These are phyloP conservation scores for Boletus vinaceobasis DNA, from an alignment of 768 basidiomycete genomes.

Conservation along the genomic window DNA sequence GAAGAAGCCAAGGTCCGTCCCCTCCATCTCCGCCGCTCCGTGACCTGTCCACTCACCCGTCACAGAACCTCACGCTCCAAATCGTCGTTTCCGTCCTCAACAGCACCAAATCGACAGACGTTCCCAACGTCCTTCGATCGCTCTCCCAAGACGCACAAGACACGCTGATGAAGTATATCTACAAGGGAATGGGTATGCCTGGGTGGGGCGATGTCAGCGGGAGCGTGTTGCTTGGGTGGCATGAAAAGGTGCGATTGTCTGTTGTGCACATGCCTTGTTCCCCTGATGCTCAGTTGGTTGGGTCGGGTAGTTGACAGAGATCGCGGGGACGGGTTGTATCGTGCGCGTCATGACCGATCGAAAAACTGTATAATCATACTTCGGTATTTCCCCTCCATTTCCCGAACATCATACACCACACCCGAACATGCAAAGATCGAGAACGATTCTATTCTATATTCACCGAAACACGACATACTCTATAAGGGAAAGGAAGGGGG, in stretches of 20 bases:
- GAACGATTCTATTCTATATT: constrained; percentile 3
- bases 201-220: constrained; percentile 62
- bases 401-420: background rate
- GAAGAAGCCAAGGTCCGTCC: constrained; percentile 82
- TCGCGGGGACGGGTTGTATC: constrained; percentile 92
- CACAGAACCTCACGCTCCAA: constrained; percentile 72
- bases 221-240: constrained; percentile 76
- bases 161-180: constrained; percentile 95
- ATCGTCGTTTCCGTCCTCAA: constrained; percentile 87
- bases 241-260: constrained; percentile 73
- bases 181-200: constrained; percentile 87
- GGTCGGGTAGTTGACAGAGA: constrained; percentile 73
- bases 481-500: background rate
- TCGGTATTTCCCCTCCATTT: background rate
- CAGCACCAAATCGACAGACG: constrained; percentile 88
- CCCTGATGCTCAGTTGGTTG: background rate
- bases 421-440: background rate
- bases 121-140: constrained; percentile 67
- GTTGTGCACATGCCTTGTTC: background rate
- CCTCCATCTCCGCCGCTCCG: background rate
- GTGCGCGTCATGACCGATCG: constrained; percentile 81
- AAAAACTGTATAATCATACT: constrained; percentile 42
- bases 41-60: background rate
- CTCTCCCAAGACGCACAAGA: constrained; percentile 78
- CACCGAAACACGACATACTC: background rate